Evolutionary conservation across 352 stramenopile species (phyloP).

Genomic region (Pythium scleroteichum): DNA sequence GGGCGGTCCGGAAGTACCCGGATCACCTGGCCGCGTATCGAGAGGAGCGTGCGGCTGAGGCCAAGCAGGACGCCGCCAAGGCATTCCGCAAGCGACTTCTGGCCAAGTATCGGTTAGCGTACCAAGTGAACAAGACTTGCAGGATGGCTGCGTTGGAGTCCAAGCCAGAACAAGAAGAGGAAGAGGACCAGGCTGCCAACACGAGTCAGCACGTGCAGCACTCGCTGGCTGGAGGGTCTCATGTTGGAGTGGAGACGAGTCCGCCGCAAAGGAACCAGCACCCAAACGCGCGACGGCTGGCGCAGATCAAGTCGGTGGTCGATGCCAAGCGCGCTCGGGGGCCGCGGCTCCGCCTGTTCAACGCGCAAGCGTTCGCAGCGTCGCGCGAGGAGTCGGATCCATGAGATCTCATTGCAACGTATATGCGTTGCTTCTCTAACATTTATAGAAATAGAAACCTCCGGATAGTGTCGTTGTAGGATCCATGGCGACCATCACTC

Average conservation of each 20-base stretch:
- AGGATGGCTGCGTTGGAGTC: conserved; percentile 46
- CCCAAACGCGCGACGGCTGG: conserved; percentile 18
- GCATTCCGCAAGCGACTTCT: conserved; percentile 53
- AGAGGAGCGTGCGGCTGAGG: conserved; percentile 29
- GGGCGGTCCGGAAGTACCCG: conserved; percentile 46
- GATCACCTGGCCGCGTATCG: conserved; percentile 41
- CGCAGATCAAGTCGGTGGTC: conserved; percentile 28
- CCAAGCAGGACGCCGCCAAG: conserved; percentile 29
- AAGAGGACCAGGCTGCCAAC: not conserved
- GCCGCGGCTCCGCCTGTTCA: conserved; percentile 48
- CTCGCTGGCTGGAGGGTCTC: not conserved
- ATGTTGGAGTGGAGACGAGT: not conserved
- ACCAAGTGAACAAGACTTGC: conserved; percentile 48
- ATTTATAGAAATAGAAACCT: conserved; percentile 12
- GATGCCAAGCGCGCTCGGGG: conserved; percentile 29
- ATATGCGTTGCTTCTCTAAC: conserved; percentile 7
- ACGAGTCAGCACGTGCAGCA: conserved; percentile 9
- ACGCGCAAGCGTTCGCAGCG: conserved; percentile 32
- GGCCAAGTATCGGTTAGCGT: conserved; percentile 54
- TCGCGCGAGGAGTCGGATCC: conserved; percentile 4
- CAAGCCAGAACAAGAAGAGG: conserved; percentile 7
- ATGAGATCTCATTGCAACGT: conserved; percentile 12
- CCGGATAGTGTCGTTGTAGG: not conserved
- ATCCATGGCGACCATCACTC: conserved; percentile 18
- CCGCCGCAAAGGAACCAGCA: conserved; percentile 1